These are phyloP conservation scores for Gloeophyllum trabeum DNA, from an alignment of 768 basidiomycete genomes.

Conservation along the genomic window DNA sequence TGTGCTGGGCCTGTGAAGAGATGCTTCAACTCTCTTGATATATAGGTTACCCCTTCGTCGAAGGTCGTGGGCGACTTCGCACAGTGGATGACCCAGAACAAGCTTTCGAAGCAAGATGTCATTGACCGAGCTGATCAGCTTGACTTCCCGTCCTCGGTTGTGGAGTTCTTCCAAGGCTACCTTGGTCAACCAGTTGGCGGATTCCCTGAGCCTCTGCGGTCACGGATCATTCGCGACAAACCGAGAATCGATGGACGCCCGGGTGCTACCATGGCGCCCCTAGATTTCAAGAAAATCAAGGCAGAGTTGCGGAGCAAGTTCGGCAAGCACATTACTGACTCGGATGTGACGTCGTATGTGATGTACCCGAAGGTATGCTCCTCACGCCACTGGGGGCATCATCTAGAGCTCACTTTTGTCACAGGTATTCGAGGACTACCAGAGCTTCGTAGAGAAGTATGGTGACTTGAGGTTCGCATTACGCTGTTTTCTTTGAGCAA, in stretches of 20 bases:
- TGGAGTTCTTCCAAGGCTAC: constrained; percentile 99
- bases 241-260: constrained; percentile 90
- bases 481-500: constrained; percentile 2
- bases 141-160: constrained; percentile 95
- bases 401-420: constrained; percentile 6
- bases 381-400: neutral
- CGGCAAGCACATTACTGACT: constrained; percentile 89
- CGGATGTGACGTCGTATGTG: constrained; percentile 89
- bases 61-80: constrained; percentile 99
- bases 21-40: neutral
- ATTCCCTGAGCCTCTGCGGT: constrained; percentile 95
- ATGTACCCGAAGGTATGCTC: constrained; percentile 90
- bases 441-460: constrained; percentile 89
- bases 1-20: too few relatives aligned
- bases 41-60: constrained; percentile 90
- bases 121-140: constrained; percentile 76
- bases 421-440: constrained; percentile 95
- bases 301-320: constrained; percentile 86
- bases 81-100: constrained; percentile 98
- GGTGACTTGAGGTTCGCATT: constrained; percentile 77
- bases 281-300: constrained; percentile 96
- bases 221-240: constrained; percentile 86
- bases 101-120: constrained; percentile 78
- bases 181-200: constrained; percentile 97
- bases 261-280: constrained; percentile 73